Evolutionary conservation across 2,329 filamentous ascomycete species (phyloP).

Genomic region (Colletotrichum incanum): DNA sequence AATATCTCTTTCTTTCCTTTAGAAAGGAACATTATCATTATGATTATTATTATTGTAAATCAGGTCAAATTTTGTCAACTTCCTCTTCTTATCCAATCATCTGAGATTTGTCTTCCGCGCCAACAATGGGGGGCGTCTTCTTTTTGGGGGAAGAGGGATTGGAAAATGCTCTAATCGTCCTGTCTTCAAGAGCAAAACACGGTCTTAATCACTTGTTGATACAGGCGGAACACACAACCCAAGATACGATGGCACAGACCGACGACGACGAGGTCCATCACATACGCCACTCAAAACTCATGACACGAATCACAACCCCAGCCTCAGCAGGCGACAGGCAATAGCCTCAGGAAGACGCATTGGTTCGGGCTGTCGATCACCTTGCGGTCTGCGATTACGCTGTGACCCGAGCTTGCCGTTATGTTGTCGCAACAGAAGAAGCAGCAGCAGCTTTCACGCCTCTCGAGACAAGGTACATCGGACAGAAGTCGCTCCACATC

Average conservation of each 20-base stretch:
- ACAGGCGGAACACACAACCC: not conserved
- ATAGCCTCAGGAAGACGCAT: not conserved
- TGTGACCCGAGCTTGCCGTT: not conserved
- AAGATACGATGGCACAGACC: not conserved
- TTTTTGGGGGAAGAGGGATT: too few species aligned
- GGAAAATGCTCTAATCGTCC: too few species aligned
- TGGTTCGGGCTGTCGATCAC: not conserved
- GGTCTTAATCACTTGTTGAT: not conserved
- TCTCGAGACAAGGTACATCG: not conserved
- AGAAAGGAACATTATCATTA: too few species aligned
- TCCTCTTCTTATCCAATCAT: too few species aligned
- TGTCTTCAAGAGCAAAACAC: not conserved
- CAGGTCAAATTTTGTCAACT: too few species aligned
- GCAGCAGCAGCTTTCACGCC: not conserved
- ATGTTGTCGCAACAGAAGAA: too few species aligned
- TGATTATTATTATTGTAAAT: too few species aligned
- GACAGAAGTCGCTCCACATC: not conserved
- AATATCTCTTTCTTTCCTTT: too few species aligned
- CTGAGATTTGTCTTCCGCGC: too few species aligned
- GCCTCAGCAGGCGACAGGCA: not conserved
- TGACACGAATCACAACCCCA: not conserved
- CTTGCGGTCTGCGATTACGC: not conserved
- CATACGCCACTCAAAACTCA: not conserved
- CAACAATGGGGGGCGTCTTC: too few species aligned
- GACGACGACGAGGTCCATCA: not conserved